A percentile compares a stretch with the other conserved stretches of the same genome.
These are phyloP conservation scores for Venturia pyrina DNA, from an alignment of 2,329 filamentous ascomycete species.

Conservation along the genomic window DNA sequence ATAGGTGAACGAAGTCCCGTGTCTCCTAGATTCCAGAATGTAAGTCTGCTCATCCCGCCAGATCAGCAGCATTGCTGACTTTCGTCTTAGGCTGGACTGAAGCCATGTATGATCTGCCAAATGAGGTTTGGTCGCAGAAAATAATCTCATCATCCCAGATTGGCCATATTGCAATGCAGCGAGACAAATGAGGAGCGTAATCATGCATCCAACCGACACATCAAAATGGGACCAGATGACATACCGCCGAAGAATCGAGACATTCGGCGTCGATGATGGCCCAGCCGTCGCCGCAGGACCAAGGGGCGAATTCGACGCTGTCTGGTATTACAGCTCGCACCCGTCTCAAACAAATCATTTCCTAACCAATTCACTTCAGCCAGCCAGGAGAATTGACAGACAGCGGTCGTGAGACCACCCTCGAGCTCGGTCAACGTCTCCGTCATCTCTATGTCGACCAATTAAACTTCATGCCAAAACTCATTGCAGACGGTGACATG, in stretches of 20 bases:
- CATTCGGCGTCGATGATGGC: conserved; percentile 56
- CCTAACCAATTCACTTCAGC: conserved; percentile 16
- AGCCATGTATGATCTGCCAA: conserved; percentile 30
- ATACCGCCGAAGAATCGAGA: conserved; percentile 68
- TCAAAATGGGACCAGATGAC: conserved; percentile 48
- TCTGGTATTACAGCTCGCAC: conserved; percentile 54
- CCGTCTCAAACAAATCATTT: not conserved
- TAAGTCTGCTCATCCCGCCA: conserved; percentile 27
- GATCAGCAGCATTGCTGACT: conserved; percentile 7
- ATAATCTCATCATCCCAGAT: conserved; percentile 27
- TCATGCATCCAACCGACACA: conserved; percentile 43
- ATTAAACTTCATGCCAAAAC: conserved; percentile 36
- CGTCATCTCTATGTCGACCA: conserved; percentile 41
- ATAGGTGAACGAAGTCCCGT: conserved; percentile 72
- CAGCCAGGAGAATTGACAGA: conserved; percentile 42
- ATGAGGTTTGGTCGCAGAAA: conserved; percentile 9
- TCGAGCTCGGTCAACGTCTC: conserved; percentile 37
- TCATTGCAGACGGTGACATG: conserved; percentile 31
- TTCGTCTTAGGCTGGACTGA: conserved; percentile 35
- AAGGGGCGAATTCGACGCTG: conserved; percentile 58
- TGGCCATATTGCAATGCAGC: conserved; percentile 90
- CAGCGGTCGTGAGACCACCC: conserved; percentile 38
- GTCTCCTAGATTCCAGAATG: conserved; percentile 76
- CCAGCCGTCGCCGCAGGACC: conserved; percentile 60
- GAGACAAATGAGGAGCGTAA: conserved; percentile 55